Base-by-base conservation (phyloP, 1,139 yeast species). In the Saccharomycopsis hybrid region DNA sequence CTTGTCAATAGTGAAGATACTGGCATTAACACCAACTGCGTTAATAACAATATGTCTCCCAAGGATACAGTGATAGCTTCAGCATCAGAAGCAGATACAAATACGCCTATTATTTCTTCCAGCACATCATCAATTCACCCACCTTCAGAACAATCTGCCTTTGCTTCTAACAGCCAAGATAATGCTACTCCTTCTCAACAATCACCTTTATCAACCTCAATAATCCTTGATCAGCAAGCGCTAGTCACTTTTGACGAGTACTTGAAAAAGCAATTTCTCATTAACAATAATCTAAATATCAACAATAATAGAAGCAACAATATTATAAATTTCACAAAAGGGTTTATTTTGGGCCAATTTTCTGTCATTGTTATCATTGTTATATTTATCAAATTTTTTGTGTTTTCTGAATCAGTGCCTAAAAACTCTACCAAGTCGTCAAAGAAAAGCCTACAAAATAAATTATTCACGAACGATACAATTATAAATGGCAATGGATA, bases 371-470 rank as follows among this genome's bases (percentile, higher is more conserved):
- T 51, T 7, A 41, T 51, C 5, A 30, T 53, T 8, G 49, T 49
- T 2, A 47, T 52, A 3, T 53, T 53, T 39, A 53, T 53, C 24
- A 42, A 44, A 18, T 54, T 54, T 28, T 54, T 54, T 54, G 55
- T 52, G 13, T 54, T 54, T 31, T 47, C 52, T 4, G 56, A 54
- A 27, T 41, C 52, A 2, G 47, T 47, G 9, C 51, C 53, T 25
- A 52, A 54, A 43, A 49, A 49, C 24, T 27, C 47, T n/a, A 28
- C 49, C 3, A 45, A 43, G 5, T 36, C 38, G n/a, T 31, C 38
- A 35, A 52, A 44, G 45, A 43, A 43, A 36, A 18, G 18, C 18
- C 18, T 18, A 18, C 31, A 47, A 13, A 42, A 25, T 13, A 30
- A 40, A n/a, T 38, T 49, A 13, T 45, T 46, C 28, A 51, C 55